These are phyloP conservation scores for Aspergillus proliferans DNA, from an alignment of 2,329 filamentous ascomycete species.

Conservation along the genomic window DNA sequence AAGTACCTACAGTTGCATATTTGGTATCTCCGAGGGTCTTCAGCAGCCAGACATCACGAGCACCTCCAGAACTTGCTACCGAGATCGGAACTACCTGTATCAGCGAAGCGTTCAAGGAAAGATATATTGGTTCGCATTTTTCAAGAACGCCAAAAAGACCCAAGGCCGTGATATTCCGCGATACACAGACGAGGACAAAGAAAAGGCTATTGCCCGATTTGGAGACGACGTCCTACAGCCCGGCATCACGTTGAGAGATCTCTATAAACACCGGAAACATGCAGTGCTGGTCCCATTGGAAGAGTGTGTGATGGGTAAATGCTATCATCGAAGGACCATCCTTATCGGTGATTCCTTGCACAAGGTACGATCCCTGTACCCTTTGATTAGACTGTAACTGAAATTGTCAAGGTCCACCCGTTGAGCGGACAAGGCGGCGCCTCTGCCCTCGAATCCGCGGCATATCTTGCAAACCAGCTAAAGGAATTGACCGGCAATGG, in stretches of 20 bases:
- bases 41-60: constrained; percentile 1
- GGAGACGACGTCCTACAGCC: constrained; percentile 21
- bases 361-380: constrained; percentile 24
- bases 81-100: constrained; percentile 12
- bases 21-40: constrained; percentile 13
- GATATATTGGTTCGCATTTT: constrained; percentile 13
- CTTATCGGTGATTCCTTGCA: constrained; percentile 40
- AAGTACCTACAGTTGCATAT: constrained; percentile 15
- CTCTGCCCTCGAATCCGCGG: constrained; percentile 13
- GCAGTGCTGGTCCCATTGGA: constrained; percentile 24
- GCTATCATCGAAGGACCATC: constrained; percentile 36
- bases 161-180: constrained; percentile 19
- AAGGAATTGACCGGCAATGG: constrained; percentile 2
- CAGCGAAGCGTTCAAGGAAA: constrained; percentile 4
- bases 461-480: constrained; percentile 8
- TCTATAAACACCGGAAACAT: constrained; percentile 23
- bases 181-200: constrained; percentile 28
- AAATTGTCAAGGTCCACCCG: constrained; percentile 8
- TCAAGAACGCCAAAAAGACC: constrained; percentile 18
- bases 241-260: constrained; percentile 26
- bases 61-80: constrained; percentile 5
- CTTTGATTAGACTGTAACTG: neutral
- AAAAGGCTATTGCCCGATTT: constrained; percentile 19
- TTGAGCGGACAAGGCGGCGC: constrained; percentile 14
- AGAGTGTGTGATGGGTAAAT: constrained; percentile 35